Evolutionary conservation across 768 basidiomycete genomes (phyloP).

Genomic region (Agrocybe pediades): DNA sequence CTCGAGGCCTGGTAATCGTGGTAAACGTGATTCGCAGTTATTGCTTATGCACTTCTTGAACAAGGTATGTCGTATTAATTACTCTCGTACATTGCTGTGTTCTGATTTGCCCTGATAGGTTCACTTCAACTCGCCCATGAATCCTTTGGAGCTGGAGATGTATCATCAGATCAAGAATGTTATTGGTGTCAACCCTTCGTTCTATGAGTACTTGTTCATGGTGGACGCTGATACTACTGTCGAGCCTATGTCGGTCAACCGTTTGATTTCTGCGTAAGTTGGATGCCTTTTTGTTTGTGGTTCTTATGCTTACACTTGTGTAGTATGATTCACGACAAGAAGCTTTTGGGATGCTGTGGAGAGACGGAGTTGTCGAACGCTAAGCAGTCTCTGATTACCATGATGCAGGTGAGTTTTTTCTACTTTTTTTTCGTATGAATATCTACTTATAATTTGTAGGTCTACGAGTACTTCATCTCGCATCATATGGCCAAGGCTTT

Average conservation of each 20-base stretch:
- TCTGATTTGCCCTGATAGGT: conserved; percentile 52
- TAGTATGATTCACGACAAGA: conserved; percentile 97
- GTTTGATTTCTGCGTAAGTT: conserved; percentile 90
- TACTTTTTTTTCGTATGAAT: background rate
- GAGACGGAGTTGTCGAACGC: conserved; percentile 93
- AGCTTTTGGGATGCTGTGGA: conserved; percentile 91
- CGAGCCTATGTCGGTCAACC: conserved; percentile 83
- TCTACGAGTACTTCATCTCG: conserved; percentile 99
- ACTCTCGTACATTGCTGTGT: background rate
- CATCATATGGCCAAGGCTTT: conserved; percentile 99
- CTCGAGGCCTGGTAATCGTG: conserved; percentile 92
- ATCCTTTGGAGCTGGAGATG: conserved; percentile 95
- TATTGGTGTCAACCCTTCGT: conserved; percentile 97
- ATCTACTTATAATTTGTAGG: conserved; percentile 40
- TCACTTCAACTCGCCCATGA: conserved; percentile 96
- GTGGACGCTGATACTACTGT: conserved; percentile 96
- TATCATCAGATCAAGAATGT: conserved; percentile 99
- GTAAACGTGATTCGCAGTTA: conserved; percentile 98
- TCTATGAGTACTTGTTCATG: conserved; percentile 95
- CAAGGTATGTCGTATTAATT: conserved; percentile 54
- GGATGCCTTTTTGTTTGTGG: background rate
- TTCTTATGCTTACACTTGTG: background rate
- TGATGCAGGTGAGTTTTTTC: conserved; percentile 78
- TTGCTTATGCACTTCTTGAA: conserved; percentile 97
- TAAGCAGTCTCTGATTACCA: conserved; percentile 93